Evolutionary conservation across 2,329 filamentous ascomycete genomes (phyloP), one percentile per base, ranked within the genome.

Genomic region (Byssoonygena ceratinophila): DNA sequence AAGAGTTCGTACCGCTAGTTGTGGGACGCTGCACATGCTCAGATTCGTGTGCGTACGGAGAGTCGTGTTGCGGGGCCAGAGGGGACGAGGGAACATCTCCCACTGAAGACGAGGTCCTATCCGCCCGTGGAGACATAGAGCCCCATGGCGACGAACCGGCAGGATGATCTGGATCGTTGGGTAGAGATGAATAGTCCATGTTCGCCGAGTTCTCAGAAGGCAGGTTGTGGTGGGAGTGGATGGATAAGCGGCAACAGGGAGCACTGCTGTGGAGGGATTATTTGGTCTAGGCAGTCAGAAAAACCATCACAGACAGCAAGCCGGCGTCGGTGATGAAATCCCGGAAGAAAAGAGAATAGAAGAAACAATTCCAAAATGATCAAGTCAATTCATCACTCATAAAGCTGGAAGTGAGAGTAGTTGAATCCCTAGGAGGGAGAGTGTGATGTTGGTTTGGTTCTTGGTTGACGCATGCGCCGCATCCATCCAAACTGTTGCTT

Each of bases 161-260:
- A 41, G 78, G 76, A 62, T 79, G 74, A 51, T 81, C 79, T 29
- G 76, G 73, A 60, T 83, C 79, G 59, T 77, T 70, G 51, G 75
- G 71, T 48, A 79, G 70, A 31, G 73, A 66, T 52, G 81, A 81
- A 66, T 85, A 86, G 65, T 86, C 83, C 83, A 86, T 86, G 46
- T 40, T 56, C 2, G 14, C 18, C 14, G 16, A 31, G 20, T 20
- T 44, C 31, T 41, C 9, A 29, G 14, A 32, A 22, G 23, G 34
- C 14, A 18, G 31, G 18, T 32, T 34, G 7, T 20, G 44, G 40
- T 46, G 32, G 20, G 23, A 6, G 23, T 32, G 23, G 43, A 9
- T 23, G 20, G 29, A 39, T 4, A 18, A 2, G 23, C 12, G 12
- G 14, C 11, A 16, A 5, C 31, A 9, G 34, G n/a, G n/a, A n/a